Percentiles rank a stretch among this genome's conserved stretches.
phyloP scores from a whole-genome alignment of 352 stramenopile species.

The Globisporangium echinulatum region DNA sequence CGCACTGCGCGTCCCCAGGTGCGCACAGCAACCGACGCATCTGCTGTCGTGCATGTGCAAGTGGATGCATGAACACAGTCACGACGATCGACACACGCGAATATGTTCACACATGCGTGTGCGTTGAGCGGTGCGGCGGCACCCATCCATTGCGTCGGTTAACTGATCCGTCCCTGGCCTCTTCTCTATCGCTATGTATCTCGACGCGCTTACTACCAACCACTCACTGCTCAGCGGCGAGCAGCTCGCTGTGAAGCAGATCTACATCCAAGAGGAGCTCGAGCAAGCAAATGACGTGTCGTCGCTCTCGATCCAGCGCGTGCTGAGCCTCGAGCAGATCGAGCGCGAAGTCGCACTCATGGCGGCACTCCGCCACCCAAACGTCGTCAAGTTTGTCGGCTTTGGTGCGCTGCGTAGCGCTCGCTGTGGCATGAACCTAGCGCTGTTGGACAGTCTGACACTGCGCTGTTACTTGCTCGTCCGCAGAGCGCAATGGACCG shows the following conservation, averaged over 20 bases:
- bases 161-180: neutral
- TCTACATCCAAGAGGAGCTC: constrained; percentile 74
- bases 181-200: neutral
- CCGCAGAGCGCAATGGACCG: constrained; percentile 40
- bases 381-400: constrained; percentile 57
- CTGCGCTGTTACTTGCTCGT: neutral
- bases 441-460: neutral
- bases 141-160: constrained; percentile 1
- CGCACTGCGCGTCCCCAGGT: constrained; percentile 62
- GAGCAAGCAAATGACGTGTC: constrained; percentile 63
- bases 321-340: constrained; percentile 48
- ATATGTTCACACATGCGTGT: too few relatives aligned
- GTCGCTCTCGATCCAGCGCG: constrained; percentile 47
- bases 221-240: constrained; percentile 39
- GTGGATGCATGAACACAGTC: neutral
- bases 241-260: constrained; percentile 85
- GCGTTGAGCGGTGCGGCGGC: too few relatives aligned
- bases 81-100: constrained; percentile 4
- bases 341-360: constrained; percentile 50
- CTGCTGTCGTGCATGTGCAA: neutral
- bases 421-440: neutral
- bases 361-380: constrained; percentile 40
- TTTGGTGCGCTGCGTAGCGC: constrained; percentile 23
- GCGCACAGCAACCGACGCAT: neutral
- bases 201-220: too few relatives aligned